Conservation (phyloP, 306 rosid genomes). For the Corylus avellana region DNA sequence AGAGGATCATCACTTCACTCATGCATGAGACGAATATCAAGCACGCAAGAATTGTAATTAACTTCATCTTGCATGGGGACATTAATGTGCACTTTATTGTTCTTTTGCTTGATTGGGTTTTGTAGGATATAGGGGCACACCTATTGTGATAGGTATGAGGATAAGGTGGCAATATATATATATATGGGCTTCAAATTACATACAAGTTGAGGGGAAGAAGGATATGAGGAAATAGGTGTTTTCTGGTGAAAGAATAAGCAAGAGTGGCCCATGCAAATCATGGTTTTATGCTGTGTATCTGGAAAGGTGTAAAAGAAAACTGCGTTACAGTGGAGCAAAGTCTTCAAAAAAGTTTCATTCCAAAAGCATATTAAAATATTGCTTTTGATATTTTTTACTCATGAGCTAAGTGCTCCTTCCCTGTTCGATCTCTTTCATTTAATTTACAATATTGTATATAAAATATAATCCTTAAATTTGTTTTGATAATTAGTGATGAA, state of each 20-base stretch:
- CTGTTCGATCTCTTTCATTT: no score
- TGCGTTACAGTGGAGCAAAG: constrained; percentile 8
- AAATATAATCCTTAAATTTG: no score
- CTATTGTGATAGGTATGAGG: neutral
- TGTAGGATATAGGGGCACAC: neutral
- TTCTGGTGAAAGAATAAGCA: neutral
- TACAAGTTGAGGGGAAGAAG: neutral
- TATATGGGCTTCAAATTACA: neutral
- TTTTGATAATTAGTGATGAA: no score
- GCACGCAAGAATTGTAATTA: constrained; percentile 1
- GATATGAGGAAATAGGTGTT: neutral
- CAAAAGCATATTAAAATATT: no score
- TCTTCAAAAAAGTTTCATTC: no score
- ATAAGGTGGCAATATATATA: neutral
- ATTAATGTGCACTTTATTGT: neutral
- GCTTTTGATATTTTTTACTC: no score
- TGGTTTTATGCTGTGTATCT: neutral
- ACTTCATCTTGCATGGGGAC: neutral
- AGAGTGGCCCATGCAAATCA: neutral
- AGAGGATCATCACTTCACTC: neutral
- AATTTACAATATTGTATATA: no score
- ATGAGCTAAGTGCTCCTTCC: no score
- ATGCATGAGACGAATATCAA: constrained; percentile 7
- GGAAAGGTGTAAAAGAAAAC: neutral
- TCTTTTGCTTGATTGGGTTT: neutral